phyloP scores from a whole-genome alignment of 2,329 filamentous ascomycete genomes.

The Colletotrichum truncatum region DNA sequence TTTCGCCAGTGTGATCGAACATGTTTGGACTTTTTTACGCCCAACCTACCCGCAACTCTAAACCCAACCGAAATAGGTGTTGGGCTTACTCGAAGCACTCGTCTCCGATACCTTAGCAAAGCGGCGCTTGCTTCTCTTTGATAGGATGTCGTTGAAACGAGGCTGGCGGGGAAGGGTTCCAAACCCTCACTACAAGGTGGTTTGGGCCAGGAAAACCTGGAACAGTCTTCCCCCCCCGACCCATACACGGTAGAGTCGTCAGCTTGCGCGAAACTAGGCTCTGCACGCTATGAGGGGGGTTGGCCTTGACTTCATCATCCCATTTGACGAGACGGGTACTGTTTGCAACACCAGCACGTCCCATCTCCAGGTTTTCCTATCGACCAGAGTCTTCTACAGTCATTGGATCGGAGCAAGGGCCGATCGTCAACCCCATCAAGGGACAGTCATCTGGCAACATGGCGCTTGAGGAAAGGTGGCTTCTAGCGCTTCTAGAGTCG shows the following conservation, averaged over 20 bases:
- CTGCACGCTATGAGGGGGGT: neutral
- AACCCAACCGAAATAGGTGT: neutral
- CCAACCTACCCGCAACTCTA: neutral
- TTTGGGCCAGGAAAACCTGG: neutral
- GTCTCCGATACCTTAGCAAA: neutral
- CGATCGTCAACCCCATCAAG: neutral
- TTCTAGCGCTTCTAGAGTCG: neutral
- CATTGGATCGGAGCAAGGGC: neutral
- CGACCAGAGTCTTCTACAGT: neutral
- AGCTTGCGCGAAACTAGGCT: neutral
- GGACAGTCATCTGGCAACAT: neutral
- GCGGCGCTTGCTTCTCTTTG: neutral
- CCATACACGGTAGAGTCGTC: neutral
- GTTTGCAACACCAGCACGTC: constrained; percentile 16
- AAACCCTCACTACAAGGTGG: neutral
- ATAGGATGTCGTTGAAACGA: constrained; percentile 23
- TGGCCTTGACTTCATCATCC: neutral
- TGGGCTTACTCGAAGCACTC: neutral
- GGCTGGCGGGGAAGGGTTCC: constrained; percentile 9
- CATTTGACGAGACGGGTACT: constrained; percentile 23
- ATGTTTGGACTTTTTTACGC: neutral
- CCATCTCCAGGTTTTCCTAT: neutral
- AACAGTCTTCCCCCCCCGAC: neutral
- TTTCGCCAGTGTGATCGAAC: neutral
- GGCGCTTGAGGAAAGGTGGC: neutral